Evolutionary conservation across 306 rosid genomes (phyloP).

Genomic region (Neltuma alba): DNA sequence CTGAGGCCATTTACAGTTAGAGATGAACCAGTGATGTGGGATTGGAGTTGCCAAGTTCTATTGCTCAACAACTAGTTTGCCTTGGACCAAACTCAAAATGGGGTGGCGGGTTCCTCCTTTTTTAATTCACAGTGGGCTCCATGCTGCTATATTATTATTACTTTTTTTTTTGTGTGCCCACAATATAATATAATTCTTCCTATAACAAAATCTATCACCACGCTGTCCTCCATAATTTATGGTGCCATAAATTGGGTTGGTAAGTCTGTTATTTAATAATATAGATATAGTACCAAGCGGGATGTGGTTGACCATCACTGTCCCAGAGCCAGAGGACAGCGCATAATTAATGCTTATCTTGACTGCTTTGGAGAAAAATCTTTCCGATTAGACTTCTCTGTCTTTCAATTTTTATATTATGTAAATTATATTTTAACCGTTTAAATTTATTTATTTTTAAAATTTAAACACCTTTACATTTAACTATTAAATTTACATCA

Average conservation of each 20-base stretch:
- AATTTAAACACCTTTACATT: too few relatives aligned
- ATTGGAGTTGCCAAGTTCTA: neutral
- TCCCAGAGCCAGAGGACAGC: neutral
- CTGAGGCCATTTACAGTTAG: neutral
- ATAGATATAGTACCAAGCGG: neutral
- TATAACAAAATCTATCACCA: neutral
- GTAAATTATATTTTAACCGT: too few relatives aligned
- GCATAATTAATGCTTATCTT: neutral
- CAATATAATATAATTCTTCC: too few relatives aligned
- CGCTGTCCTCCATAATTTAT: neutral
- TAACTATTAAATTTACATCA: neutral
- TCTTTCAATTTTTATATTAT: too few relatives aligned
- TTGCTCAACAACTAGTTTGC: neutral
- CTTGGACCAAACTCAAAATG: neutral
- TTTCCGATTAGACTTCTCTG: neutral
- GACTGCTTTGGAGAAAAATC: too few relatives aligned
- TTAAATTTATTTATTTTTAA: too few relatives aligned
- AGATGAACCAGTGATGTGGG: neutral
- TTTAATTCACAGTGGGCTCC: neutral
- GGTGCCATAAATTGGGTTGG: neutral
- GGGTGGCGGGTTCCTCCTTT: neutral
- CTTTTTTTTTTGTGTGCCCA: too few relatives aligned
- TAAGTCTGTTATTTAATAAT: neutral
- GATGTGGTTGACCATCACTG: neutral
- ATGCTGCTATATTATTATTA: neutral